Percentiles rank a stretch among this genome's conserved stretches.
Evolutionary conservation across 441 rosid species (phyloP).

Genomic region (Euphorbia schlechtendalii): DNA sequence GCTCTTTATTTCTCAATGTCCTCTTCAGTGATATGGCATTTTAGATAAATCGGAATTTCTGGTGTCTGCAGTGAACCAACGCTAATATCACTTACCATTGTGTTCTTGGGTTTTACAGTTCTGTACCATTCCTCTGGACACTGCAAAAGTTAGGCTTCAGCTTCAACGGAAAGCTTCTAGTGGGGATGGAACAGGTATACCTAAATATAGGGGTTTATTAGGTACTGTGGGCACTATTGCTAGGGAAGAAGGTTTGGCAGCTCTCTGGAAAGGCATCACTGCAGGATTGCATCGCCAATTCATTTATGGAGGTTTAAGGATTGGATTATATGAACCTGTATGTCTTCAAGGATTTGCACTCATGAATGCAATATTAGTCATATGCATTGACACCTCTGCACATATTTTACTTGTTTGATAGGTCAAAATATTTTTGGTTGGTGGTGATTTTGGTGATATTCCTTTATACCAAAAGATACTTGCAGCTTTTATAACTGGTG

Average conservation of each 20-base stretch:
- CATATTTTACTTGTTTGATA: constrained; percentile 27
- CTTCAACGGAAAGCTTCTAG: constrained; percentile 65
- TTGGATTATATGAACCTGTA: constrained; percentile 94
- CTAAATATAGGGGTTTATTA: constrained; percentile 80
- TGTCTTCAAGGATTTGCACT: constrained; percentile 22
- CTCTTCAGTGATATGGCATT: not conserved
- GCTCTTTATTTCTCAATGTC: not conserved
- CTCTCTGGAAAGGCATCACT: constrained; percentile 92
- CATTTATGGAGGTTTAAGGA: constrained; percentile 85
- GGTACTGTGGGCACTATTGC: constrained; percentile 90
- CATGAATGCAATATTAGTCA: constrained; percentile 12
- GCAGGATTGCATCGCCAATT: constrained; percentile 97
- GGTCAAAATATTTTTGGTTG: constrained; percentile 79
- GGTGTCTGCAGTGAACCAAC: not conserved
- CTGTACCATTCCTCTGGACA: constrained; percentile 90
- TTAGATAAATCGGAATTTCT: not conserved
- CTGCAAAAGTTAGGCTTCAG: constrained; percentile 98
- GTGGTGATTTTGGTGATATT: constrained; percentile 77
- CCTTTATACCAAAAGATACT: constrained; percentile 86
- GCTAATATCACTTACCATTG: not conserved
- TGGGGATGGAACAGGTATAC: constrained; percentile 46
- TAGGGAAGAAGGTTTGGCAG: constrained; percentile 76
- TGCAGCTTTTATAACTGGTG: constrained; percentile 93
- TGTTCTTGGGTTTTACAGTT: constrained; percentile 40
- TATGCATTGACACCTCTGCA: constrained; percentile 14